Base-by-base conservation (phyloP, 78 protist genomes). In the Emiliania huxleyi region DNA sequence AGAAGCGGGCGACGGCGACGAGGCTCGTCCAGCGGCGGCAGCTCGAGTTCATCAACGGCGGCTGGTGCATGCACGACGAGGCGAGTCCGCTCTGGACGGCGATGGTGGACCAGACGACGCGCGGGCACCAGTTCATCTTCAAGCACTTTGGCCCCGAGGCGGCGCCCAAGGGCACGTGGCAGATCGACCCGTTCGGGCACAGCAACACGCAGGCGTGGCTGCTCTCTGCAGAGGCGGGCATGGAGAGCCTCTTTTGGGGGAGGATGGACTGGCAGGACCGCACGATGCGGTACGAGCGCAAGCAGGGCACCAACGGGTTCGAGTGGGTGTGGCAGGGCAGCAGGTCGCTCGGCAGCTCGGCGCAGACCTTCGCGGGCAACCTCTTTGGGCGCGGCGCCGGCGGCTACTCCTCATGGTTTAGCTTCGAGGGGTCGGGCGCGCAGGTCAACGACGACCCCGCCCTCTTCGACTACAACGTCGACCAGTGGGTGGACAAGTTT, bases 181-280 rank as follows among this genome's bases (percentile, higher is more conserved):
- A 93, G 87, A 92, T 94, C 18, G 99, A 97, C 84, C 99, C 99
- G 26, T 97, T 97, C 89, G 99, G 99, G n/a, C 99, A 97, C 88
- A 44, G 95, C 55, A 25, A 22, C 26, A 44, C 52, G 21, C 40
- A 81, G 77, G 97, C 97, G 23, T 18, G 94, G 37, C 92, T 97
- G 43, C 94, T 97, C 37, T 95, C 96, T n/a, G 96, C 95, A 22
- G 83, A 52, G 89, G 93, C 95, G 71, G 97, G 98, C 11, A 95
- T 95, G 45, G 97, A 96, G 42, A 95, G 95, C 18, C 90, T 96
- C 90, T 96, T 95, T 90, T 95, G 94, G 85, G 98, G 97, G 21
- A 94, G 98, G 81, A 97, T 97, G 56, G 98, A 97, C 91, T 95
- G 94, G 52, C 97, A 95, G 87, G 96, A 95, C 91, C 81, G 2